Percentiles rank a stretch among this genome's conserved stretches.
phyloP scores from a whole-genome alignment of 345 rosid species.

The Psidium friedrichsthalianum region DNA sequence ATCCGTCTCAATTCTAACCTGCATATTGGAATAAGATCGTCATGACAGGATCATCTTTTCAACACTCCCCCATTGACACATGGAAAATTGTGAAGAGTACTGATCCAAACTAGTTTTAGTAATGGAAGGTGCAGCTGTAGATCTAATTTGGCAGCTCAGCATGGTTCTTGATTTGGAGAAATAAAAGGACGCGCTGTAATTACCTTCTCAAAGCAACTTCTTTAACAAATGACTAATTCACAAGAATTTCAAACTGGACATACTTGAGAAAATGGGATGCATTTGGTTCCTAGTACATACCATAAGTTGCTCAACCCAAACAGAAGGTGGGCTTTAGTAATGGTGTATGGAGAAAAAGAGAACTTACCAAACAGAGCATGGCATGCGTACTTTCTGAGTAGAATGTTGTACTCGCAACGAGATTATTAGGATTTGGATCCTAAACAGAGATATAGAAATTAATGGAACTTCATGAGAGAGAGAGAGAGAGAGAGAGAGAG shows the following conservation, averaged over 20 bases:
- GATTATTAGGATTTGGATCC: slow-evolving; percentile 98
- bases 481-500: background rate
- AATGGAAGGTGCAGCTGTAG: background rate
- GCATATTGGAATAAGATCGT: slow-evolving; percentile 11
- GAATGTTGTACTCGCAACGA: slow-evolving; percentile 93
- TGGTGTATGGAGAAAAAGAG: background rate
- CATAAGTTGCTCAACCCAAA: background rate
- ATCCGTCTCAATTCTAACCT: slow-evolving; percentile 93
- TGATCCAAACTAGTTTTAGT: background rate
- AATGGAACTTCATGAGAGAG: background rate
- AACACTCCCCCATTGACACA: background rate
- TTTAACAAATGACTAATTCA: background rate
- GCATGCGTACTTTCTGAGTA: slow-evolving; percentile 70
- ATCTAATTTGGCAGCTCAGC: background rate
- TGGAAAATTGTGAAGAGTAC: background rate
- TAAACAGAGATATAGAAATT: slow-evolving; percentile 20
- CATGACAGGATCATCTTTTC: background rate
- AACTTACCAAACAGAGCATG: slow-evolving; percentile 86
- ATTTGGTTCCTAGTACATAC: background rate
- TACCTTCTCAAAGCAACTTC: background rate
- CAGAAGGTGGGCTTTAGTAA: background rate
- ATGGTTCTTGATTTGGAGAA: background rate
- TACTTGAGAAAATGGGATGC: background rate
- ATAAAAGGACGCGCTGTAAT: background rate
- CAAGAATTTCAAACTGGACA: background rate